A percentile compares a stretch with the other conserved stretches of the same genome.
Evolutionary conservation across 257 asterid genomes (phyloP).

Genomic region (Primulina eburnea): DNA sequence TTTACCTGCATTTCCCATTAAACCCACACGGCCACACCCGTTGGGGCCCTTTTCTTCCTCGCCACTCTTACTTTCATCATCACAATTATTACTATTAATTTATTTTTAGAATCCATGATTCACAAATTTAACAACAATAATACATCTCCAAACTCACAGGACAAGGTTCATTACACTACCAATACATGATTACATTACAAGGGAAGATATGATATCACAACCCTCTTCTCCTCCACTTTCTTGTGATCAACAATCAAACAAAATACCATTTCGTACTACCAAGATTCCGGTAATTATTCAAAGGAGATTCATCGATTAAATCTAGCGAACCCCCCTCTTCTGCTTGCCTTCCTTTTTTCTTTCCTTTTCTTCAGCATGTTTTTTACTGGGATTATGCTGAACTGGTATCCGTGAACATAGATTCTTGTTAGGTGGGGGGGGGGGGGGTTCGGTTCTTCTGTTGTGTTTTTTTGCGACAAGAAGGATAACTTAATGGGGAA

Average conservation of each 20-base stretch:
- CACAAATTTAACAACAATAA: background rate
- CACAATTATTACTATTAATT: background rate
- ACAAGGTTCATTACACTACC: background rate
- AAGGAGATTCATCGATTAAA: conserved; percentile 23
- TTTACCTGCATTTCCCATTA: conserved; percentile 11
- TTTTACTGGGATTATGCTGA: conserved; percentile 14
- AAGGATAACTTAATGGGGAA: conserved; percentile 58
- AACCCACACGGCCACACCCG: conserved; percentile 11
- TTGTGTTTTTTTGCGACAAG: conserved; percentile 12
- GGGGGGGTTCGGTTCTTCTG: conserved; percentile 29
- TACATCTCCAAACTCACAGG: conserved; percentile 34
- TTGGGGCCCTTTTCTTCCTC: conserved; percentile 20
- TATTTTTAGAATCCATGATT: background rate
- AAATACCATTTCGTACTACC: conserved; percentile 15
- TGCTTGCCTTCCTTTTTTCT: background rate
- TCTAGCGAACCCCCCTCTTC: conserved; percentile 10
- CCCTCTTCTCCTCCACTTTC: background rate
- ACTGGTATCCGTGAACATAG: conserved; percentile 25
- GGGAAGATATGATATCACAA: background rate
- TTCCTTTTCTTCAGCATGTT: conserved; percentile 22
- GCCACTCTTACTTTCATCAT: conserved; percentile 17
- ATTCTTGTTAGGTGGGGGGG: conserved; percentile 34
- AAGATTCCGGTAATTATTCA: conserved; percentile 22
- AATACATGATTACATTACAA: background rate
- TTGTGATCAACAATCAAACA: conserved; percentile 11